Percentiles rank a stretch among this genome's conserved stretches.
These are phyloP conservation scores for Toxicodendron radicans DNA, from an alignment of 345 rosid genomes.

Conservation along the genomic window DNA sequence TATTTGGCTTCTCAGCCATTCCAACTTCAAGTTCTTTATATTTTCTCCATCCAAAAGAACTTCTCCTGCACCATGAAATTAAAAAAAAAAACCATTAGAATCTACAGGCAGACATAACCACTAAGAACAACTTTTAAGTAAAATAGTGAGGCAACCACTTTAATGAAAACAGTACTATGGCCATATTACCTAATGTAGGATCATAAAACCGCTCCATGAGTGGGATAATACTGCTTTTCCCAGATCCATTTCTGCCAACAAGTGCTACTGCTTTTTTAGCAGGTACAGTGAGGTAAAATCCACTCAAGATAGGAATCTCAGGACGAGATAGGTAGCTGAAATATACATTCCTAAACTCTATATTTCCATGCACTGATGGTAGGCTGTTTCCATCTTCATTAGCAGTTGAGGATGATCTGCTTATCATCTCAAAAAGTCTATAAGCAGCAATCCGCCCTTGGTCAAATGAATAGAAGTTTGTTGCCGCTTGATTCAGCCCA, in stretches of 20 bases:
- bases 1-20: conserved; percentile 94
- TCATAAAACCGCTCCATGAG: conserved; percentile 99
- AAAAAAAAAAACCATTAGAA: conserved; percentile 22
- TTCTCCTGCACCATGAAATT: conserved; percentile 72
- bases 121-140: conserved; percentile 15
- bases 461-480: conserved; percentile 97
- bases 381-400: conserved; percentile 72
- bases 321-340: conserved; percentile 99
- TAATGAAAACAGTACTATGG: conserved; percentile 1
- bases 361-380: conserved; percentile 76
- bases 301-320: conserved; percentile 96
- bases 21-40: conserved; percentile 81
- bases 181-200: conserved; percentile 86
- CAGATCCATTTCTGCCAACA: conserved; percentile 99
- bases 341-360: conserved; percentile 96
- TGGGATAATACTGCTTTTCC: conserved; percentile 99
- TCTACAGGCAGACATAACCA: conserved; percentile 20
- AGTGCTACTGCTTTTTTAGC: conserved; percentile 96
- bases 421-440: conserved; percentile 98
- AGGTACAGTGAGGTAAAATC: conserved; percentile 96
- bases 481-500: conserved; percentile 99
- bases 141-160: conserved; percentile 6
- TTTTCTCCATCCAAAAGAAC: conserved; percentile 97
- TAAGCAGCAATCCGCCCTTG: conserved; percentile 99
- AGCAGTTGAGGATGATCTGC: conserved; percentile 75